Evolutionary conservation across 2,329 filamentous ascomycete genomes (phyloP).

Genomic region (Aspergillus amoenus): DNA sequence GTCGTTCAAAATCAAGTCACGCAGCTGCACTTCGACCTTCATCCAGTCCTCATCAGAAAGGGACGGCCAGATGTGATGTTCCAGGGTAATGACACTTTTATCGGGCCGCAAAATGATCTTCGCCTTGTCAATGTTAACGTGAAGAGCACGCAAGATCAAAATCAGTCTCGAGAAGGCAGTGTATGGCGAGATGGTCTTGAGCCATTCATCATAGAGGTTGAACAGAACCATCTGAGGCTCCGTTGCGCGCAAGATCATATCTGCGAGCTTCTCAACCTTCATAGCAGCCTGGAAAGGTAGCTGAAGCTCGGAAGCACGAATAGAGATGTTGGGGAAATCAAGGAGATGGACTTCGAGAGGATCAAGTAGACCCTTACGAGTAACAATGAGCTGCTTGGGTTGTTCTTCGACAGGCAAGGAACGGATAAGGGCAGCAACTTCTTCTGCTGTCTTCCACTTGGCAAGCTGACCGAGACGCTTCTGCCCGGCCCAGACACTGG

Average conservation of each 20-base stretch:
- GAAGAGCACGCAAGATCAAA: slow-evolving; percentile 87
- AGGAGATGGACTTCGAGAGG: slow-evolving; percentile 95
- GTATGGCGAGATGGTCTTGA: slow-evolving; percentile 97
- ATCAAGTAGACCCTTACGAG: slow-evolving; percentile 93
- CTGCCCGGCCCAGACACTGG: slow-evolving; percentile 97
- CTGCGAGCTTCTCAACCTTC: slow-evolving; percentile 98
- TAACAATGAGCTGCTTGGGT: slow-evolving; percentile 97
- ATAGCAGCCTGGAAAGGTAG: slow-evolving; percentile 98
- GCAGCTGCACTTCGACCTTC: slow-evolving; percentile 95
- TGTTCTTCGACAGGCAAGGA: slow-evolving; percentile 97
- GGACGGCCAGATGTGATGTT: slow-evolving; percentile 98
- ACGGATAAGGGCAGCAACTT: slow-evolving; percentile 95
- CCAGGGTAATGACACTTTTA: slow-evolving; percentile 96
- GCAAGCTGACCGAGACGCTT: slow-evolving; percentile 97
- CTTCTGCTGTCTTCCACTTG: slow-evolving; percentile 99
- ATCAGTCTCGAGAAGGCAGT: slow-evolving; percentile 96
- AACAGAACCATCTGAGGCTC: slow-evolving; percentile 99
- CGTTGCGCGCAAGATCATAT: slow-evolving; percentile 97
- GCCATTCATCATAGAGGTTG: slow-evolving; percentile 98
- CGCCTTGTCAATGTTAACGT: slow-evolving; percentile 98
- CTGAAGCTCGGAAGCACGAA: slow-evolving; percentile 93
- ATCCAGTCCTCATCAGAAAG: slow-evolving; percentile 97
- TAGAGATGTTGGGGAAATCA: slow-evolving; percentile 98
- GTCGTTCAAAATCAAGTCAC: slow-evolving; percentile 94
- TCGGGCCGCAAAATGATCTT: slow-evolving; percentile 93